phyloP scores from a whole-genome alignment of 495 filamentous ascomycete genomes.

The Pseudoneurospora amorphoporcata region DNA sequence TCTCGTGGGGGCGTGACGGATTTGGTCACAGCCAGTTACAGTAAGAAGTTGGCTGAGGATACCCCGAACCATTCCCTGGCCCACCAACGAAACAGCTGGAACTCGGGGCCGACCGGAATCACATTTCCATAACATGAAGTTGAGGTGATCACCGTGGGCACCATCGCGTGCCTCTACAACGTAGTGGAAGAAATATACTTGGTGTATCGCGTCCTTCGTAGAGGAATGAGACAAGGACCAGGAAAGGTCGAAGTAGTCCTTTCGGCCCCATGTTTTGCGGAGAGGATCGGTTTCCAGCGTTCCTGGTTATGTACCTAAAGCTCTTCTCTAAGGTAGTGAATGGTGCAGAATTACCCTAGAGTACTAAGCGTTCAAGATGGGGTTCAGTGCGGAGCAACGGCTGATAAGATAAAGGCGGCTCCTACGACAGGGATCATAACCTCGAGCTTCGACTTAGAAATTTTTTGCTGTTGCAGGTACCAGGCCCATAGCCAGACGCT shows the following conservation, averaged over 20 bases:
- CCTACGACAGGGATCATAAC: background rate
- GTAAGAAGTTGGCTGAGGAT: background rate
- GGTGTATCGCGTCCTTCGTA: background rate
- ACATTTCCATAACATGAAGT: background rate
- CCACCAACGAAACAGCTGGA: background rate
- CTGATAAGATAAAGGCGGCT: background rate
- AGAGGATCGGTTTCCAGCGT: background rate
- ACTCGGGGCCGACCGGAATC: background rate
- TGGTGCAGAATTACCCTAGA: background rate
- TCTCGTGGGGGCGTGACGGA: background rate
- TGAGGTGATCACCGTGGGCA: background rate
- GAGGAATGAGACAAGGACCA: background rate
- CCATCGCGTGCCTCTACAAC: background rate
- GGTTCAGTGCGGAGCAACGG: background rate
- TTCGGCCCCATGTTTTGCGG: background rate
- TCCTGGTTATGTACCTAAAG: background rate
- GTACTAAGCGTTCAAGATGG: background rate
- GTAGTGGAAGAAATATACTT: background rate
- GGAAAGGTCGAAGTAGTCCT: background rate
- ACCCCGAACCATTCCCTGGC: background rate
- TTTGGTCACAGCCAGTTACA: background rate
- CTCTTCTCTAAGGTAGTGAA: background rate
- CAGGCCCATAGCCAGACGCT: background rate
- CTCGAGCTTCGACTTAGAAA: background rate
- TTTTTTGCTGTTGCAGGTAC: conserved; percentile 4